These are phyloP conservation scores for Populus davidiana DNA, from an alignment of 345 rosid species.

Conservation along the genomic window DNA sequence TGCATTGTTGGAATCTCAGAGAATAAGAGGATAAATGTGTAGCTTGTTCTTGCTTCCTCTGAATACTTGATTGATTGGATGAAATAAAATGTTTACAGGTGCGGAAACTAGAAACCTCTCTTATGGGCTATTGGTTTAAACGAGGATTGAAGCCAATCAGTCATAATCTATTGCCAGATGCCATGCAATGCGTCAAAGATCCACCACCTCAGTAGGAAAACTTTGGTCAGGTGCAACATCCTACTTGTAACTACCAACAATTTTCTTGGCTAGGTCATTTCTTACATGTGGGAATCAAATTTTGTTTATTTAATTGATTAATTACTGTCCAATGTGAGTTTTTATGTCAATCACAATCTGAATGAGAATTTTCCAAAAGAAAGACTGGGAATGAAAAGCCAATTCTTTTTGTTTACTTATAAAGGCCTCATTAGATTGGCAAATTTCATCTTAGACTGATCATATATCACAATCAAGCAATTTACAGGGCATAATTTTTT, in stretches of 20 bases:
- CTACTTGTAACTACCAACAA: not conserved
- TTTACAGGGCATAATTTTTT: not conserved
- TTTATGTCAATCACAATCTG: not conserved
- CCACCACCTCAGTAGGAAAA: conserved; percentile 37
- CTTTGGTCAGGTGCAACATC: conserved; percentile 15
- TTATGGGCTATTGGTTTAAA: conserved; percentile 57
- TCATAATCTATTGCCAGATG: conserved; percentile 61
- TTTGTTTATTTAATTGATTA: not conserved
- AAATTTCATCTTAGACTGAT: not conserved
- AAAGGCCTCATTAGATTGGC: not conserved
- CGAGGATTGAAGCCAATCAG: conserved; percentile 63
- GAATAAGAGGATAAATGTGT: not conserved
- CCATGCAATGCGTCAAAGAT: conserved; percentile 56
- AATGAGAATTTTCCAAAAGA: not conserved
- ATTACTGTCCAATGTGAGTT: not conserved
- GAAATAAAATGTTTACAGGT: conserved; percentile 47
- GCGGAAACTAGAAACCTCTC: conserved; percentile 67
- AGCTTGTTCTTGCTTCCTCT: conserved; percentile 1
- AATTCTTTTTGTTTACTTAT: not conserved
- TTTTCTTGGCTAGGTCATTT: not conserved
- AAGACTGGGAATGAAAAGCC: not conserved
- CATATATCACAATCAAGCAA: not conserved
- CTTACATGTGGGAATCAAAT: not conserved
- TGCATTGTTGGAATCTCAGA: not conserved
- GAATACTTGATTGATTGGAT: conserved; percentile 6